Base-by-base conservation (phyloP, 257 asterid species). In the Solanum ahanhuiri region DNA sequence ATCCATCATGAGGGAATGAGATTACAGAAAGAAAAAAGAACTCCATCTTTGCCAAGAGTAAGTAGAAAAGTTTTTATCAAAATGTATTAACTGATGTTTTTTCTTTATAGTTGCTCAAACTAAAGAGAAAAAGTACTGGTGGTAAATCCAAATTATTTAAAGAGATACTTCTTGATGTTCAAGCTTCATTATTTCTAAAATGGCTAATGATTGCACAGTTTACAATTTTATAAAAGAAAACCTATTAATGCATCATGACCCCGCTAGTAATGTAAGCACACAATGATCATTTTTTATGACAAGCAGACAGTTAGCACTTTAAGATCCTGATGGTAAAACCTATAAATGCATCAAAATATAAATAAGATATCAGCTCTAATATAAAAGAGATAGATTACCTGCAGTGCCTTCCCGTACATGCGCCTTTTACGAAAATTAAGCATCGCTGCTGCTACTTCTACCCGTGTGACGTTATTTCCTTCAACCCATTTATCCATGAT, bases 401-500 rank as follows among this genome's bases (percentile, higher is more conserved):
- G 94, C 91, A 96, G 89, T 71, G 99, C 98, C 91, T 86, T 92
- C 85, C 60, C 83, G 67, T 81, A 95, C 92, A 92, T 70, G 66
- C 87, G 87, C 30, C 94, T 85, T 41, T 86, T 91, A 34, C 98
- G 97, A 87, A 96, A 92, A 87, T 88, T 31, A 41, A 88, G 71
- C 87, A 90, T 86, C 58, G 94, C 85, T 17, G n/a, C 17, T 35
- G 90, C 51, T 75, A 88, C 87, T 18, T 91, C 95, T 17, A 90
- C 48, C 43, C 69, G 83, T 20, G 94, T 92, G 72, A 95, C 89
- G 84, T 92, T 92, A 85, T 94, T 92, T 85, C 98, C 98, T 84
- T 90, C 91, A 58, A 93, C 87, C 97, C 97, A 94, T 89, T 93
- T 92, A 83, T 92, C 93, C 91, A 93, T n/a, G 84, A 87, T 89